Conservation (phyloP, 768 basidiomycete genomes). For the Thelephora ganbajun region DNA sequence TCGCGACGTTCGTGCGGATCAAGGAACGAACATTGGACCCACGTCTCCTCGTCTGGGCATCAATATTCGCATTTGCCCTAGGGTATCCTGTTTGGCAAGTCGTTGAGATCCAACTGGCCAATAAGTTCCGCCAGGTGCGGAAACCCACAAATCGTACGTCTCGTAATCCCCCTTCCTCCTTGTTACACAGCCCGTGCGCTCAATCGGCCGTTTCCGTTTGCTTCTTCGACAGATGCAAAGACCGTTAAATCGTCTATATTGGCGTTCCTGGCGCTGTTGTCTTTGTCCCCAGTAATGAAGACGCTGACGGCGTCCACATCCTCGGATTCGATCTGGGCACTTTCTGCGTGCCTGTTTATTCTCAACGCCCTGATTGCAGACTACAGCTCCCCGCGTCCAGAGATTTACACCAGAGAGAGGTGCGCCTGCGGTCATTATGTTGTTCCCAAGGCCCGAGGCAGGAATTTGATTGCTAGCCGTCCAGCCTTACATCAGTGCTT, state of each 20-base stretch:
- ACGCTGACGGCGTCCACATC: conserved; percentile 93
- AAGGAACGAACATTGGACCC: conserved; percentile 54
- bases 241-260: conserved; percentile 70
- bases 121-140: neutral
- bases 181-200: neutral
- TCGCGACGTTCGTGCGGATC: conserved; percentile 65
- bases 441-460: conserved; percentile 2
- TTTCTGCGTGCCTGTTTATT: conserved; percentile 73
- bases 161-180: neutral
- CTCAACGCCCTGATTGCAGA: conserved; percentile 77
- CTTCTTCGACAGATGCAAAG: conserved; percentile 41
- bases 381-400: conserved; percentile 41
- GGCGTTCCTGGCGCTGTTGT: conserved; percentile 79
- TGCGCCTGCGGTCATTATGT: conserved; percentile 15
- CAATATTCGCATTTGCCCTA: conserved; percentile 39
- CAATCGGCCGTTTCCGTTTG: conserved; percentile 1
- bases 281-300: conserved; percentile 80
- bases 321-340: conserved; percentile 93
- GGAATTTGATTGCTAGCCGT: conserved; percentile 3
- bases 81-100: conserved; percentile 56
- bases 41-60: conserved; percentile 51
- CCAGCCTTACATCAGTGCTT: conserved; percentile 66
- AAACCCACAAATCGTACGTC: conserved; percentile 21
- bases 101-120: conserved; percentile 22
- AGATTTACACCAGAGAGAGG: conserved; percentile 45